A percentile compares a stretch with the other conserved stretches of the same genome.
phyloP scores from a whole-genome alignment of 305 asterid genomes.

The Rubia tinctorum region DNA sequence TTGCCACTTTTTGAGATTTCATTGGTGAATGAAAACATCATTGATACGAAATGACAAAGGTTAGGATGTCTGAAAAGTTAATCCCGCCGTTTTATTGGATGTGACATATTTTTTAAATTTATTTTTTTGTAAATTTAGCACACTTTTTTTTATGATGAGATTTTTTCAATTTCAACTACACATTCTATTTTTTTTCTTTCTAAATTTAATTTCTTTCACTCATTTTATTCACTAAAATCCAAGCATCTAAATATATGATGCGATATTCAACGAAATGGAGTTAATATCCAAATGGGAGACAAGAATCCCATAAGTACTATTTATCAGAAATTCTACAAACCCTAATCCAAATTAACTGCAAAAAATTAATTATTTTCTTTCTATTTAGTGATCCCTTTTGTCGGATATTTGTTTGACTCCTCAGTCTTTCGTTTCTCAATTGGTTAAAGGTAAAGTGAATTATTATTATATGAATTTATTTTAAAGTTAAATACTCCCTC shows the following conservation, averaged over 20 bases:
- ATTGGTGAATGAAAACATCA: background rate
- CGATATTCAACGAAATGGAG: no score
- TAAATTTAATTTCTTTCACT: no score
- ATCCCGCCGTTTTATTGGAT: no score
- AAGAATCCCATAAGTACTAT: background rate
- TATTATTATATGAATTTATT: background rate
- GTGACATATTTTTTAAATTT: no score
- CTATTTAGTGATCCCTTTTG: constrained; percentile 15
- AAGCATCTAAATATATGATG: no score
- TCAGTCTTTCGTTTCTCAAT: background rate
- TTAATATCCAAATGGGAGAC: background rate
- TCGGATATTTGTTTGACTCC: background rate
- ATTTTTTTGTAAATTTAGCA: no score
- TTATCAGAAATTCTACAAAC: background rate
- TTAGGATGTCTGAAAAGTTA: background rate
- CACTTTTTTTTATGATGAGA: no score
- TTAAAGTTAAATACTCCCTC: no score
- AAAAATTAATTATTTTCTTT: background rate
- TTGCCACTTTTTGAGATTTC: background rate
- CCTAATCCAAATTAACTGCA: constrained; percentile 3
- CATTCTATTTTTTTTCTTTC: no score
- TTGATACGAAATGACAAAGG: background rate
- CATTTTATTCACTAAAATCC: no score
- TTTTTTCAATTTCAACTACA: no score
- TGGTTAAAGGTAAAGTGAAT: background rate